Base-by-base conservation (phyloP, 2,329 filamentous ascomycete genomes). In the Neospermospora avenae region DNA sequence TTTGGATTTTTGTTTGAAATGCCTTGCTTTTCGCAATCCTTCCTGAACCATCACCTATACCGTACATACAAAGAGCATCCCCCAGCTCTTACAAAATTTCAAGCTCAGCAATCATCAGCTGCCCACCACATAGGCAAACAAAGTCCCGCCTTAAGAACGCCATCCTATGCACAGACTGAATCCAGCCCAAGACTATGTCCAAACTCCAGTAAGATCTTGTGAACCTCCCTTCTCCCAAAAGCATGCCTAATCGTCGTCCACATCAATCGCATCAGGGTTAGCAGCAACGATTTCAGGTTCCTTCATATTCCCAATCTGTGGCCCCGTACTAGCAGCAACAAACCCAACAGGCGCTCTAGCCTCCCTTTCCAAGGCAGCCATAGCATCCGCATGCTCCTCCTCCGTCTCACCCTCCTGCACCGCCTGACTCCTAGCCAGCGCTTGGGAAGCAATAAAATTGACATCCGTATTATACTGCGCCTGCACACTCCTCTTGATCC, bases 381-480 rank as follows among this genome's bases (percentile, higher is more conserved):
- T 97, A 22, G 92, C 91, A 75, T 97, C 93, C 3, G 82, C 83
- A 41, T 82, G 76, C 31, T 72, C 77, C 24, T 72, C 80, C 75
- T 75, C 77, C 54, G 75, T 76, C 57, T 77, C 76, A 37, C 60
- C 74, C 63, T 76, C 77, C 58, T 46, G 54, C 16, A 55, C 54
- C 10, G 83, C 73, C 39, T 96, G 89, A 64, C 85, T 87, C 64
- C 92, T 85, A 22, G 92, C 92, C 67, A 99, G 81, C 25, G 95
- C 95, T 74, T 99, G 95, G 4, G 91, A 96, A 10, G 95, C 95
- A 75, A 99, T 97, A 72, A 97, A 99, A 74, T 93, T 96, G 80
- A 99, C 93, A 72, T 99, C 95, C 46, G 96, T 99, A 72, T 98
- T 98, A 81, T 96, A 99, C 77, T 97, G 55, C 56, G 95, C 93